Evolutionary conservation across 225 moss, liverwort and hornwort genomes (phyloP).

Genomic region (Sphagnum tenellum): DNA sequence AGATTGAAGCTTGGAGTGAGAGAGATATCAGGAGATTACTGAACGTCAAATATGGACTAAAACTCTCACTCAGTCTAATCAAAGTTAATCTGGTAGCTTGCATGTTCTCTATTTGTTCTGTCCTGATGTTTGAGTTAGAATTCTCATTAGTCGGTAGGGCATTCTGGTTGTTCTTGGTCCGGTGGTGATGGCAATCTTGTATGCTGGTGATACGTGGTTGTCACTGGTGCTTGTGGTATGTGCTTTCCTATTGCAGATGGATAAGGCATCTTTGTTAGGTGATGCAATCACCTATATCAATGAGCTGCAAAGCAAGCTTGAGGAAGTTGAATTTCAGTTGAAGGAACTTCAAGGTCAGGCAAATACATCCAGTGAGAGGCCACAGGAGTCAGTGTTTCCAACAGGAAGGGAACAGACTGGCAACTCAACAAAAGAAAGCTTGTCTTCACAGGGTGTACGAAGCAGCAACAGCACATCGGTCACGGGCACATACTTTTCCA

Average conservation of each 20-base stretch:
- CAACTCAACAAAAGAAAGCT: constrained; percentile 14
- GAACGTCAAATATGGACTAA: too few relatives aligned
- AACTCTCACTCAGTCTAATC: too few relatives aligned
- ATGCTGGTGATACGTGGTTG: too few relatives aligned
- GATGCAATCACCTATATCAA: constrained; percentile 91
- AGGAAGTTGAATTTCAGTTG: constrained; percentile 48
- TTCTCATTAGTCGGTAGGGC: too few relatives aligned
- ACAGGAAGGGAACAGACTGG: constrained; percentile 16
- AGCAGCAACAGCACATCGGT: constrained; percentile 28
- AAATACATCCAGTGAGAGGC: constrained; percentile 27
- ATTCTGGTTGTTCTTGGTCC: too few relatives aligned
- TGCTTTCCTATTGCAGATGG: constrained; percentile 34
- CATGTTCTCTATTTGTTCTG: too few relatives aligned
- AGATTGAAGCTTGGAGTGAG: too few relatives aligned
- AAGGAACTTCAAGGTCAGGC: constrained; percentile 38
- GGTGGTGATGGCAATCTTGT: too few relatives aligned
- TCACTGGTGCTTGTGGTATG: too few relatives aligned
- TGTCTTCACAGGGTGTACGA: constrained; percentile 32
- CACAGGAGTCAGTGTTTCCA: constrained; percentile 26
- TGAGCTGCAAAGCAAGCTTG: constrained; percentile 65
- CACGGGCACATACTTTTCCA: constrained; percentile 14
- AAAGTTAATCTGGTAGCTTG: too few relatives aligned
- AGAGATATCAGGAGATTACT: too few relatives aligned
- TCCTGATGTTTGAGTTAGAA: too few relatives aligned
- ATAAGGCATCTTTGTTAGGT: constrained; percentile 82